Evolutionary conservation across 1,139 yeast species (phyloP), one percentile per base, ranked within the genome.

Genomic region (Meyerozyma elateridarum): DNA sequence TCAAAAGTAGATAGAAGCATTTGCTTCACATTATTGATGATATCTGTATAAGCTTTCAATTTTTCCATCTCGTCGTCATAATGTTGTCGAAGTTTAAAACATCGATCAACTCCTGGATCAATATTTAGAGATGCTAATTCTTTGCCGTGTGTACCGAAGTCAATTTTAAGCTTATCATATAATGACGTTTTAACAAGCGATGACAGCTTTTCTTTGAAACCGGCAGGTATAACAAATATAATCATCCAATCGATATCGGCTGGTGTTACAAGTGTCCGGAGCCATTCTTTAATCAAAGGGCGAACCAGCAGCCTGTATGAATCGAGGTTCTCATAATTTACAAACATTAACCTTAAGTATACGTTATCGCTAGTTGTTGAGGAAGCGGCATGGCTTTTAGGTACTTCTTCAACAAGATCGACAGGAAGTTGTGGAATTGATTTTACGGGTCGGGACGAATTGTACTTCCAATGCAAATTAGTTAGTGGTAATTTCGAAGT

Each of bases 211-310:
- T 63, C 69, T 29, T 68, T 66, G 17, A 56, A 54, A 19, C 65
- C 72, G 13, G 55, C 49, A 0, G 83, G 76, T 2, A 69, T 53
- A 46, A 71, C 76, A 35, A 76, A 66, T 0, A 85, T 57, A 12
- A 87, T 68, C 42, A 76, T 62, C 84, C 91, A 83, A 37, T 81
- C 85, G 7, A 78, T 38, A 63, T 59, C 26, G 48, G 55, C 27
- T 48, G 56, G 34, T 51, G 61, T 29, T 7, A 81, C 73, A 31
- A 70, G 58, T 12, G 69, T 59, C 32, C 66, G 64, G 21, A 85
- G 62, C 98, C 98, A 91, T 48, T 84, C 94, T 34, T 72, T 69
- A 19, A 89, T 74, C 46, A 87, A 64, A 1, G 94, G 94, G 30
- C 98, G 70, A 0, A 82, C 88, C 45, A 81, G 84, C 1, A 81